Conservation (phyloP, 2,329 filamentous ascomycete species). For the Phialophora expanda region DNA sequence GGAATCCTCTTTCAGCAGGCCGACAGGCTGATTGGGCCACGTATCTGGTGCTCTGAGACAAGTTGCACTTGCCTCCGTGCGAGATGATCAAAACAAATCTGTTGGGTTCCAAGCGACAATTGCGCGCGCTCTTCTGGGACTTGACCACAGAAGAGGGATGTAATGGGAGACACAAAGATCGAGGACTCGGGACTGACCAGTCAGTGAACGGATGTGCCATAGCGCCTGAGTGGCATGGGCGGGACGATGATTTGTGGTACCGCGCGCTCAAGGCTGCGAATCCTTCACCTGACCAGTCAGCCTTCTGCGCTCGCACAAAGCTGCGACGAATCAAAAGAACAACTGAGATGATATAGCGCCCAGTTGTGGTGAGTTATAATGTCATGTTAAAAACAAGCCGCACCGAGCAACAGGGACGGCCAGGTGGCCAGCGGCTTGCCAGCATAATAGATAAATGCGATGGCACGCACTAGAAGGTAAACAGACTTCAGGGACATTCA, state of each 20-base stretch:
- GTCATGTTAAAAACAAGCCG: conserved; percentile 19
- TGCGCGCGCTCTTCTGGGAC: conserved; percentile 21
- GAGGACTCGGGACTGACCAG: conserved; percentile 17
- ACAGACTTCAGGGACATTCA: not conserved
- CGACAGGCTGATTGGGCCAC: conserved; percentile 20
- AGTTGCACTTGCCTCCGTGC: conserved; percentile 17
- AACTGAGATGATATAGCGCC: conserved; percentile 17
- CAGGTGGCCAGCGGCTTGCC: conserved; percentile 37
- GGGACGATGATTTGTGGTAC: conserved; percentile 21
- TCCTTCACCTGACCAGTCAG: conserved; percentile 26
- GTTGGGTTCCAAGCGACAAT: conserved; percentile 17
- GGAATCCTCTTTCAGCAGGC: conserved; percentile 4
- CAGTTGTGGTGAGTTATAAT: conserved; percentile 9
- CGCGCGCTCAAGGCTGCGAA: conserved; percentile 32
- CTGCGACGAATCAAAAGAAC: conserved; percentile 31
- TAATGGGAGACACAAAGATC: not conserved
- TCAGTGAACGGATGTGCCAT: conserved; percentile 20
- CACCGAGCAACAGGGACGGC: conserved; percentile 22
- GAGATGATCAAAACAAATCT: conserved; percentile 13
- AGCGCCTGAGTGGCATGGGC: conserved; percentile 20
- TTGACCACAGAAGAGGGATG: conserved; percentile 2
- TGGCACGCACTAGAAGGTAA: conserved; percentile 12
- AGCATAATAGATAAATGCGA: conserved; percentile 32
- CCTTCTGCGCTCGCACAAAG: conserved; percentile 10
- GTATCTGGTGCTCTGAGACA: conserved; percentile 24